Evolutionary conservation across 768 basidiomycete genomes (phyloP).

Genomic region (Brasilioporus rufonigricans): DNA sequence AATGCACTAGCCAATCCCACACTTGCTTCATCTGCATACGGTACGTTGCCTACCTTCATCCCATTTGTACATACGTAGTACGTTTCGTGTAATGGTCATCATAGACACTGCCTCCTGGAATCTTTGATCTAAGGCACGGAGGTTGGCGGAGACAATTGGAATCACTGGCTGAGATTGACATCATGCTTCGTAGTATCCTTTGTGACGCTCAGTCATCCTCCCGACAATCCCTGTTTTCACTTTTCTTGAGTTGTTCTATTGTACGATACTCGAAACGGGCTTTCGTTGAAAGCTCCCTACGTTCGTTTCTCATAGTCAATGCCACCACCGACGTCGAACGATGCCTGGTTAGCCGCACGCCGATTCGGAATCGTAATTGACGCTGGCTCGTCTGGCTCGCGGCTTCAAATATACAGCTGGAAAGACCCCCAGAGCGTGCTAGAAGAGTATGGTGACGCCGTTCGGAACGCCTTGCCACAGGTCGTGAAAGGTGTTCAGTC

Average conservation of each 20-base stretch:
- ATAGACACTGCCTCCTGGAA: background rate
- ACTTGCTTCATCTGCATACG: slow-evolving; percentile 13
- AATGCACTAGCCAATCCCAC: no score
- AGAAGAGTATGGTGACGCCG: slow-evolving; percentile 47
- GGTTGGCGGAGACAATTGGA: background rate
- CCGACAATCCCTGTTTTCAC: background rate
- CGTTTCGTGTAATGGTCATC: background rate
- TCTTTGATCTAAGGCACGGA: background rate
- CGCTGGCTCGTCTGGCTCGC: slow-evolving; percentile 96
- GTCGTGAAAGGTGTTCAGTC: slow-evolving; percentile 88
- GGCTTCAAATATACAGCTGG: slow-evolving; percentile 98
- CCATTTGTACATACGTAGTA: slow-evolving; percentile 3
- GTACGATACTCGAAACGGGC: slow-evolving; percentile 14
- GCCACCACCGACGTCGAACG: slow-evolving; percentile 70
- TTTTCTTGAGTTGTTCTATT: background rate
- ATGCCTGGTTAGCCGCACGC: slow-evolving; percentile 76
- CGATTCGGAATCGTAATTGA: slow-evolving; percentile 95
- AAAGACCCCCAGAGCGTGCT: slow-evolving; percentile 68
- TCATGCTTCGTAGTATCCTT: background rate
- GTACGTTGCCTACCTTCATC: background rate
- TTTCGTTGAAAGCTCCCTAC: slow-evolving; percentile 21
- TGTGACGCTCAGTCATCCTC: background rate
- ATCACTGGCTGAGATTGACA: background rate
- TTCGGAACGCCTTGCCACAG: slow-evolving; percentile 62
- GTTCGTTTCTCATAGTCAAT: slow-evolving; percentile 41